Percentiles rank a stretch among this genome's conserved stretches.
These are phyloP conservation scores for Arthroderma uncinatum DNA, from an alignment of 2,329 filamentous ascomycete genomes.

Conservation along the genomic window DNA sequence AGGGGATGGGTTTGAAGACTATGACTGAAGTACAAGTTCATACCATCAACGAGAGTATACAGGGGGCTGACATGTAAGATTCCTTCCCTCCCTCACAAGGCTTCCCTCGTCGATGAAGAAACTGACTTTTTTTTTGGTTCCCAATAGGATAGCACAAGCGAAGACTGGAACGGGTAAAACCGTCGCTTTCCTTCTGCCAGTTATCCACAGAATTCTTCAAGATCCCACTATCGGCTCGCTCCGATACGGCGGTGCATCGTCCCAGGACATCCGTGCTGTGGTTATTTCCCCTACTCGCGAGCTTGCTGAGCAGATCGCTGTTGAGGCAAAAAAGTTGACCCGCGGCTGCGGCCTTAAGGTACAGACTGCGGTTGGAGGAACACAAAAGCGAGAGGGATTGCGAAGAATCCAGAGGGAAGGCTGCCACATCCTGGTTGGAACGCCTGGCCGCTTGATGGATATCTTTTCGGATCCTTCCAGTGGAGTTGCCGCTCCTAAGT, in stretches of 20 bases:
- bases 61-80: constrained; percentile 70
- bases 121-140: constrained; percentile 6
- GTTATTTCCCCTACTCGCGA: constrained; percentile 54
- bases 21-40: constrained; percentile 91
- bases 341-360: constrained; percentile 55
- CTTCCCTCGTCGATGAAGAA: constrained; percentile 8
- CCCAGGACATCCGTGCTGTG: constrained; percentile 47
- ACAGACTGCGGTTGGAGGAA: constrained; percentile 82
- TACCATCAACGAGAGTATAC: constrained; percentile 69
- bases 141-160: constrained; percentile 71
- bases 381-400: constrained; percentile 61
- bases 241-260: constrained; percentile 8
- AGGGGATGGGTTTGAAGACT: constrained; percentile 61
- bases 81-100: constrained; percentile 10
- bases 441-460: constrained; percentile 78
- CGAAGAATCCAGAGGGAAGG: constrained; percentile 57
- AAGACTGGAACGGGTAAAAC: constrained; percentile 98
- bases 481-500: constrained; percentile 52
- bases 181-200: constrained; percentile 77
- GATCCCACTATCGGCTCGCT: constrained; percentile 45
- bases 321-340: constrained; percentile 61
- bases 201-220: constrained; percentile 65
- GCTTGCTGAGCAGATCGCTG: constrained; percentile 53
- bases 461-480: constrained; percentile 56
- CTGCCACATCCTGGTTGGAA: constrained; percentile 82